Base-by-base conservation (phyloP, 257 asterid species). In the Schizonepeta tenuifolia region DNA sequence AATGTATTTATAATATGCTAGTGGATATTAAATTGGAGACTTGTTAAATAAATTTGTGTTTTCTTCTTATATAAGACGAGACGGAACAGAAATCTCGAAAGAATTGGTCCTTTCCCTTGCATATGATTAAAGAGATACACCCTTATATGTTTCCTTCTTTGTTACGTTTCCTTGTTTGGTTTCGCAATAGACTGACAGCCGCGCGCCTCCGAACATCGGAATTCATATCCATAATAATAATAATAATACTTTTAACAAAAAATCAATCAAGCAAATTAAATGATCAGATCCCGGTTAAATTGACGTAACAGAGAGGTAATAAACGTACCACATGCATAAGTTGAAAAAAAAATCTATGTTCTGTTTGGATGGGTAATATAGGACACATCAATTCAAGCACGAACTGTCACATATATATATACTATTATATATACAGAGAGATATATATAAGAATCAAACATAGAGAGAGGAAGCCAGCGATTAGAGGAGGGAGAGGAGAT, bases 401-500 rank as follows among this genome's bases (percentile, higher is more conserved):
- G 2, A 22, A 49, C 17, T 8, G 11, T 18, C 13, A 28, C 49
- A 67, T n/a, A 24, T 36, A 54, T 55, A 47, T 11, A 28, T n/a
- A n/a, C n/a, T n/a, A n/a, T n/a, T 20, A 44, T 55, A 47, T 11
- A 40, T 20, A 64, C 14, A 50, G 17, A 22, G 38, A 55, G 40
- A 49, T 0, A n/a, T 17, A 3, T 2, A 43, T 0, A 10, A 51
- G 33, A 51, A 63, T 51, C 22, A 70, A 38, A 68, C 38, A 21
- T 3, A 31, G 17, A 67, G 53, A 36, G 35, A 56, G 59, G 9
- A 71, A 18, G 20, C 8, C 72, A 54, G 71, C 21, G 41, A 7
- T 12, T 13, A 61, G 61, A 66, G 71, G 74, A n/a, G n/a, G n/a
- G n/a, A 70, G 59, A 77, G 78, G n/a, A 55, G 31, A 92, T 92